Conservation (phyloP, 441 rosid species). For the Adansonia madagascariensis region DNA sequence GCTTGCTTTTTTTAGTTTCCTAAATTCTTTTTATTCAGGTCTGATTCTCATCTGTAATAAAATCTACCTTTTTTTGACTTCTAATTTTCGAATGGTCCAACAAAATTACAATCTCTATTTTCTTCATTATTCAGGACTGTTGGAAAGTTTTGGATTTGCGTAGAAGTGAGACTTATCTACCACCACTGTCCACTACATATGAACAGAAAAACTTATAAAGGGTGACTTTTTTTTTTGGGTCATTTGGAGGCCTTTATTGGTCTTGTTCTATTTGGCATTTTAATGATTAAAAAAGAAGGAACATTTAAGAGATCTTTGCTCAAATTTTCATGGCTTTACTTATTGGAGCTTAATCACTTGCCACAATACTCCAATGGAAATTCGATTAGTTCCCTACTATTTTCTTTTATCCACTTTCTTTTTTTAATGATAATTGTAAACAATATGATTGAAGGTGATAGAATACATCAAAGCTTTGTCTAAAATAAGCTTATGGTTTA, state of each 20-base stretch:
- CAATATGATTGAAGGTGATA: too few relatives aligned
- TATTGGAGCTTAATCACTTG: constrained; percentile 11
- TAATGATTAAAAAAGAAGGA: neutral
- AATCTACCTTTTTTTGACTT: too few relatives aligned
- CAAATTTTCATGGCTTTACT: constrained; percentile 32
- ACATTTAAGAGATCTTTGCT: constrained; percentile 26
- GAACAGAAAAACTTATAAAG: neutral
- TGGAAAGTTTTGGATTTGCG: neutral
- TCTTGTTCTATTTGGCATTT: constrained; percentile 31
- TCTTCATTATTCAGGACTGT: neutral
- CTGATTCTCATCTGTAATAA: too few relatives aligned
- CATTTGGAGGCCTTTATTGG: constrained; percentile 27
- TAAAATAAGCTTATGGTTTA: too few relatives aligned
- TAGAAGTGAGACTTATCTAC: neutral
- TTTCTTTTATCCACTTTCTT: too few relatives aligned
- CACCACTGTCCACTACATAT: neutral
- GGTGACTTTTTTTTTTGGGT: neutral
- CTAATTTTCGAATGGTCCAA: too few relatives aligned
- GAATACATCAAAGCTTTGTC: too few relatives aligned
- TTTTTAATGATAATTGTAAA: too few relatives aligned
- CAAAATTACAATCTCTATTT: neutral
- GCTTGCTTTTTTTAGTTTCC: too few relatives aligned
- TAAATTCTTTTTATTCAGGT: too few relatives aligned
- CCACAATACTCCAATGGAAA: neutral
- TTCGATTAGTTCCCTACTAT: neutral